Conservation (phyloP, 805 yeast species). For the Candida silvicultrix region DNA sequence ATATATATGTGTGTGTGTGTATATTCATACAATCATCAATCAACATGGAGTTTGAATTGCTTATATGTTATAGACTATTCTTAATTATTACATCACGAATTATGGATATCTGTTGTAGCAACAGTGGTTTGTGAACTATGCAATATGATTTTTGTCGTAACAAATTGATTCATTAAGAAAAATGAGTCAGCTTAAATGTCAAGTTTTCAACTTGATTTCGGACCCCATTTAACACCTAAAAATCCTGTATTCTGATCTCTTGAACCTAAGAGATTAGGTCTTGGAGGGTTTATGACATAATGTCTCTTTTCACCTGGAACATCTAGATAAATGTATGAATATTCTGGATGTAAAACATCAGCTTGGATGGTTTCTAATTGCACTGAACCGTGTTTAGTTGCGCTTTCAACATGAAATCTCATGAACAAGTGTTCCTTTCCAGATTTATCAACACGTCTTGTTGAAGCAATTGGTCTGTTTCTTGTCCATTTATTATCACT, state of each 20-base stretch:
- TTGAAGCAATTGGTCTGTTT: slow-evolving; percentile 75
- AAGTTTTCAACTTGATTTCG: slow-evolving; percentile 45
- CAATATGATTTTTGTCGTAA: background rate
- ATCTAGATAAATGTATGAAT: slow-evolving; percentile 69
- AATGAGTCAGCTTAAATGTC: background rate
- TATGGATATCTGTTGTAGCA: too few species aligned
- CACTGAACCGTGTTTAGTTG: slow-evolving; percentile 57
- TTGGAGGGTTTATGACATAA: slow-evolving; percentile 63
- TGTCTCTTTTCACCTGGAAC: slow-evolving; percentile 64
- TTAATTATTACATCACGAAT: too few species aligned
- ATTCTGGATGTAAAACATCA: slow-evolving; percentile 58
- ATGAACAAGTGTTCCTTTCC: slow-evolving; percentile 78
- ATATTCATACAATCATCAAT: background rate
- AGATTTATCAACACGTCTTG: slow-evolving; percentile 58
- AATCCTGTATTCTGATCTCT: slow-evolving; percentile 46
- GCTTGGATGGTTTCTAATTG: slow-evolving; percentile 74
- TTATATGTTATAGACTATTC: too few species aligned
- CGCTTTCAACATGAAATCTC: slow-evolving; percentile 83
- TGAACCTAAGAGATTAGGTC: slow-evolving; percentile 32
- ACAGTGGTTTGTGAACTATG: background rate
- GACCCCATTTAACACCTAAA: slow-evolving; percentile 85
- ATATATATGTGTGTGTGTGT: background rate
- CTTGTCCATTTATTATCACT: slow-evolving; percentile 76
- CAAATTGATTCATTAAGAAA: background rate
- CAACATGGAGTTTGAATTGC: background rate